These are phyloP conservation scores for Neobulgaria alba DNA, from an alignment of 2,329 filamentous ascomycete genomes.

Conservation along the genomic window DNA sequence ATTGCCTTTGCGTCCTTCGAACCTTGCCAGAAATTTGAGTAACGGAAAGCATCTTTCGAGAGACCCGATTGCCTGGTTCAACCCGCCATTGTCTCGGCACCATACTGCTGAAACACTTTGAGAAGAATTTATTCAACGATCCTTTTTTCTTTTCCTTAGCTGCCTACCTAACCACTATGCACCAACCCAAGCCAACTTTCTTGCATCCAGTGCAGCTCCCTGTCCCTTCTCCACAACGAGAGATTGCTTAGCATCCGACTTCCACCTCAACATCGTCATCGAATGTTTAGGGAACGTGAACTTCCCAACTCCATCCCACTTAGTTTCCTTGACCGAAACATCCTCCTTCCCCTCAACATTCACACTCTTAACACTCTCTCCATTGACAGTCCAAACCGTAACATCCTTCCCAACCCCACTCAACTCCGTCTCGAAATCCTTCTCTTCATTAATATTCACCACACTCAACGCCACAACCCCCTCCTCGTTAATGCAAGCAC, in stretches of 20 bases:
- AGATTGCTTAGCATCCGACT: constrained; percentile 23
- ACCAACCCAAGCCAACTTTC: constrained; percentile 23
- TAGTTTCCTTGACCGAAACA: constrained; percentile 50
- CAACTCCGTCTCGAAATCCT: constrained; percentile 51
- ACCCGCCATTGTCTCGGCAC: too few species aligned
- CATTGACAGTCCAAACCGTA: constrained; percentile 55
- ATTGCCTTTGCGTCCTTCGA: too few species aligned
- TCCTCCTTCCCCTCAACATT: constrained; percentile 57
- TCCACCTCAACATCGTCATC: constrained; percentile 55
- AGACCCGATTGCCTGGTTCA: too few species aligned
- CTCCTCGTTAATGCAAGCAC: constrained; percentile 47
- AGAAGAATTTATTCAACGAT: too few species aligned
- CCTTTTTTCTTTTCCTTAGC: too few species aligned
- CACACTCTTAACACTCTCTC: constrained; percentile 44
- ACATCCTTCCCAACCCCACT: constrained; percentile 47
- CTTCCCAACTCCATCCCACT: constrained; percentile 53
- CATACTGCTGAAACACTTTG: too few species aligned
- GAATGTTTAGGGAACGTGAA: constrained; percentile 64
- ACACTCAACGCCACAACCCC: constrained; percentile 60
- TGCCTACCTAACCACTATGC: too few species aligned
- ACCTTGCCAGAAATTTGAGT: too few species aligned
- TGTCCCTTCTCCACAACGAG: constrained; percentile 18
- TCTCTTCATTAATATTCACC: constrained; percentile 59
- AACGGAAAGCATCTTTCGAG: too few species aligned
- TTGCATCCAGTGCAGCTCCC: constrained; percentile 18